A percentile compares a stretch with the other conserved stretches of the same genome.
phyloP scores from a whole-genome alignment of 306 rosid genomes.

The Quercus parvula region DNA sequence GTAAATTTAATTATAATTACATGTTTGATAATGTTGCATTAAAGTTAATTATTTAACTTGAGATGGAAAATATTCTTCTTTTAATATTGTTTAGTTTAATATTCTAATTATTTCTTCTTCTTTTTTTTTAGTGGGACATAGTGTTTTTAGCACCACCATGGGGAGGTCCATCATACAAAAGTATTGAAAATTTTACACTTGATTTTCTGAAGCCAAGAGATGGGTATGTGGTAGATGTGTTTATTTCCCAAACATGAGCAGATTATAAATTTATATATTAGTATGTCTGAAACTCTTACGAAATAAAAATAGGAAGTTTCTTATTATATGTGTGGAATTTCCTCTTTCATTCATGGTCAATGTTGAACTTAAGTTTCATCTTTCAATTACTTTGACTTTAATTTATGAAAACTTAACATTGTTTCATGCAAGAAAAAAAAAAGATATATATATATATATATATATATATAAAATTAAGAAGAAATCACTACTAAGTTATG shows the following conservation, averaged over 20 bases:
- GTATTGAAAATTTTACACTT: constrained; percentile 24
- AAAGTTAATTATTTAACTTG: neutral
- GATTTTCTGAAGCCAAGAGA: constrained; percentile 33
- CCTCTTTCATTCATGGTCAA: neutral
- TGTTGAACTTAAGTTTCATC: neutral
- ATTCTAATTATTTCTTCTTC: neutral
- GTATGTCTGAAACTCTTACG: neutral
- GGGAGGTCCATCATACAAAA: constrained; percentile 38
- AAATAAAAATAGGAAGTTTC: neutral
- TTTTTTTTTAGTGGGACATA: constrained; percentile 25
- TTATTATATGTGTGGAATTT: neutral
- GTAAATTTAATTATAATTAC: too few species aligned
- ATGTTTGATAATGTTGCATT: too few species aligned
- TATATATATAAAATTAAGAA: neutral
- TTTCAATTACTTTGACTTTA: neutral
- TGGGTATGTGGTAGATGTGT: constrained; percentile 28
- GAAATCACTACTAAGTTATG: too few species aligned
- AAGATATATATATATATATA: too few species aligned
- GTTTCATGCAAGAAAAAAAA: neutral
- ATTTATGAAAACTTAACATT: neutral
- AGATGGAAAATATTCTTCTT: neutral
- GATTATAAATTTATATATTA: neutral
- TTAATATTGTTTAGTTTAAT: neutral
- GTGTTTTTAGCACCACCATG: constrained; percentile 41
- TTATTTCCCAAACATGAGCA: neutral